Conservation (phyloP, 768 basidiomycete species). For the Lactarius deliciosus region DNA sequence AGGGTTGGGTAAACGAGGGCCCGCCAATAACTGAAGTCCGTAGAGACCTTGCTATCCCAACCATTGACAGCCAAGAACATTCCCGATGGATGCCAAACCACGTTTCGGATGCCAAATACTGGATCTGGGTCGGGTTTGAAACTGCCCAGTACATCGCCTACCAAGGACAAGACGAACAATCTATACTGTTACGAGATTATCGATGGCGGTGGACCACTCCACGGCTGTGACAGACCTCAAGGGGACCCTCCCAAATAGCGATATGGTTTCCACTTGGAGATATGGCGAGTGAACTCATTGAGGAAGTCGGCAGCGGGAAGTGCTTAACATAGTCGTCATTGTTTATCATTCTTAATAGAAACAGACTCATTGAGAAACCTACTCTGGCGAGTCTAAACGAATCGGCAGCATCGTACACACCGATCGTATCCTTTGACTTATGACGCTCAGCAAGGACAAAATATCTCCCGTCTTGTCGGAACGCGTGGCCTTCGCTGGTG, state of each 20-base stretch:
- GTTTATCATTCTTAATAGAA: constrained; percentile 10
- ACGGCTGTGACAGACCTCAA: constrained; percentile 56
- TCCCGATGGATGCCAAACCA: constrained; percentile 86
- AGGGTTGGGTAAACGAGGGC: not conserved
- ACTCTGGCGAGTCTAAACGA: constrained; percentile 74
- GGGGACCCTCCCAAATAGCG: constrained; percentile 79
- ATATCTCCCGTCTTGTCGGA: constrained; percentile 78
- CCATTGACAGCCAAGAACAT: constrained; percentile 79
- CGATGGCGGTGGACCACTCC: not conserved
- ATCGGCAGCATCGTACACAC: constrained; percentile 75
- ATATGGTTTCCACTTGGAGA: constrained; percentile 76
- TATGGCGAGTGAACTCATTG: constrained; percentile 66
- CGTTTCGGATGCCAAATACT: constrained; percentile 76
- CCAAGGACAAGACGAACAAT: constrained; percentile 63
- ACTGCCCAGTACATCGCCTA: constrained; percentile 60
- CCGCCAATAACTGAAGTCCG: not conserved
- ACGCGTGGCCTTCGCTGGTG: constrained; percentile 60
- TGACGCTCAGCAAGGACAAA: constrained; percentile 87
- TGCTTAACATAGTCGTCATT: constrained; percentile 50
- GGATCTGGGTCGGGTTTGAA: constrained; percentile 77
- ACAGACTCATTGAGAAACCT: constrained; percentile 32
- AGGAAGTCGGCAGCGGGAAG: constrained; percentile 75
- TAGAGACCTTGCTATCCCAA: constrained; percentile 81
- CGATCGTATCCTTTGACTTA: constrained; percentile 83
- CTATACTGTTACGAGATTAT: constrained; percentile 57